Conservation (phyloP, 768 basidiomycete genomes). For the Hebeloma cylindrosporum region DNA sequence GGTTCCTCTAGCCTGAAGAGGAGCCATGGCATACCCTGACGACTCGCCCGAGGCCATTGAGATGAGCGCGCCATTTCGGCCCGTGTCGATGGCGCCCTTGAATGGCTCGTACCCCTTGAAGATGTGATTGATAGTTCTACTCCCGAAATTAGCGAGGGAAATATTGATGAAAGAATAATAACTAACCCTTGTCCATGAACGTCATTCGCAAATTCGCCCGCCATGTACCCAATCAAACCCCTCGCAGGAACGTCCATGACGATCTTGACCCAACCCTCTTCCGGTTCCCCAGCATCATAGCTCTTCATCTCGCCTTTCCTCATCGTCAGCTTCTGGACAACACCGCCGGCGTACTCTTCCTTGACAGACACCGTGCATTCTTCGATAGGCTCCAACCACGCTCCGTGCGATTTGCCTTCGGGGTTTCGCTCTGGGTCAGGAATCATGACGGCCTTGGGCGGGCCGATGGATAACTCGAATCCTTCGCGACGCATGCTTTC, state of each 20-base stretch:
- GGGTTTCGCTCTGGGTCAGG: conserved; percentile 37
- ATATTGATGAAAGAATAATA: background rate
- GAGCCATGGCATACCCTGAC: conserved; percentile 48
- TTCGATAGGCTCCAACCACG: conserved; percentile 47
- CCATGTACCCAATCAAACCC: conserved; percentile 52
- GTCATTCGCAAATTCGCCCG: conserved; percentile 52
- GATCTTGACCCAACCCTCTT: conserved; percentile 47
- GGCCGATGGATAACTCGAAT: conserved; percentile 46
- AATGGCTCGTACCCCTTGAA: conserved; percentile 49
- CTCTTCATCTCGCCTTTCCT: conserved; percentile 47
- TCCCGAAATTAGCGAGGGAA: background rate
- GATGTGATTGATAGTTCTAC: conserved; percentile 51
- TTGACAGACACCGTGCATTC: conserved; percentile 44
- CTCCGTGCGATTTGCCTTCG: conserved; percentile 23
- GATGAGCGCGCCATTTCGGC: conserved; percentile 47
- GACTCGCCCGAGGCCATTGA: conserved; percentile 47
- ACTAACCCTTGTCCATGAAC: conserved; percentile 49
- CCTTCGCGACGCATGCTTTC: conserved; percentile 51
- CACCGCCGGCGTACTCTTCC: conserved; percentile 47
- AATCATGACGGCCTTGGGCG: conserved; percentile 51
- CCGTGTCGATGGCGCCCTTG: conserved; percentile 45
- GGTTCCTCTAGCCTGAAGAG: conserved; percentile 47
- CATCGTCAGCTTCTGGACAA: conserved; percentile 53
- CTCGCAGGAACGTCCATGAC: conserved; percentile 50
- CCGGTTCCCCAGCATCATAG: conserved; percentile 43